phyloP scores from a whole-genome alignment of 2,329 filamentous ascomycete genomes.

The Tolypocladium endophyticum region DNA sequence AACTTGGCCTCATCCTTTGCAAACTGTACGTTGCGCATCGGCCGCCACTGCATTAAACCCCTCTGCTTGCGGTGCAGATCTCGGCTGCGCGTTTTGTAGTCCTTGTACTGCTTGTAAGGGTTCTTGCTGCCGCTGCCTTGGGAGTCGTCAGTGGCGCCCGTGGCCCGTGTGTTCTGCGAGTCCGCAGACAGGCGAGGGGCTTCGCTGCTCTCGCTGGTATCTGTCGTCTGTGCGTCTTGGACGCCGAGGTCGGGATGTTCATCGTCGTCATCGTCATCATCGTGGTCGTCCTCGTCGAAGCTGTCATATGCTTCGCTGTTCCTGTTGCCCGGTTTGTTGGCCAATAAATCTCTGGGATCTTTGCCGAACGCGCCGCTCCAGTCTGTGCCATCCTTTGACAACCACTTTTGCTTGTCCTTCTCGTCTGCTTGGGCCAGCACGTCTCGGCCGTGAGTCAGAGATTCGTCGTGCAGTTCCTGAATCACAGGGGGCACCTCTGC shows the following conservation, averaged over 20 bases:
- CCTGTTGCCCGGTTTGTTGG: slow-evolving; percentile 14
- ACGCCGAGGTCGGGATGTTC: slow-evolving; percentile 46
- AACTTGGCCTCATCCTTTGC: slow-evolving; percentile 80
- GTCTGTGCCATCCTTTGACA: slow-evolving; percentile 69
- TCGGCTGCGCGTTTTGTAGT: slow-evolving; percentile 57
- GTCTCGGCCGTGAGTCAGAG: slow-evolving; percentile 68
- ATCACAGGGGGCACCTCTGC: slow-evolving; percentile 64
- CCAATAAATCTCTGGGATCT: slow-evolving; percentile 49
- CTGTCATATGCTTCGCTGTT: slow-evolving; percentile 30
- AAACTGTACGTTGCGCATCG: slow-evolving; percentile 75
- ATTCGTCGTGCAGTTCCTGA: slow-evolving; percentile 70
- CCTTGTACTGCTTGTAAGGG: slow-evolving; percentile 46
- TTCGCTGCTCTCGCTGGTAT: slow-evolving; percentile 16
- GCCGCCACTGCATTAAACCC: slow-evolving; percentile 91
- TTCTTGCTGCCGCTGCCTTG: slow-evolving; percentile 32
- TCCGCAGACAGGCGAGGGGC: slow-evolving; percentile 26
- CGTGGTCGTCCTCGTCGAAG: slow-evolving; percentile 20
- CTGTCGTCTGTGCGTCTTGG: slow-evolving; percentile 37
- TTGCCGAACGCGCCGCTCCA: slow-evolving; percentile 81
- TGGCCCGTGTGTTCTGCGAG: slow-evolving; percentile 23
- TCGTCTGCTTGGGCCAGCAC: slow-evolving; percentile 63
- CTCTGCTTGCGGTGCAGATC: slow-evolving; percentile 77
- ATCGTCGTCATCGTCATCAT: slow-evolving; percentile 17
- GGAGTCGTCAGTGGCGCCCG: slow-evolving; percentile 18
- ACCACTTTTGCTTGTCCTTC: slow-evolving; percentile 67